Conservation (phyloP, 2,329 filamentous ascomycete species). For the Aspergillus luchuensis region DNA sequence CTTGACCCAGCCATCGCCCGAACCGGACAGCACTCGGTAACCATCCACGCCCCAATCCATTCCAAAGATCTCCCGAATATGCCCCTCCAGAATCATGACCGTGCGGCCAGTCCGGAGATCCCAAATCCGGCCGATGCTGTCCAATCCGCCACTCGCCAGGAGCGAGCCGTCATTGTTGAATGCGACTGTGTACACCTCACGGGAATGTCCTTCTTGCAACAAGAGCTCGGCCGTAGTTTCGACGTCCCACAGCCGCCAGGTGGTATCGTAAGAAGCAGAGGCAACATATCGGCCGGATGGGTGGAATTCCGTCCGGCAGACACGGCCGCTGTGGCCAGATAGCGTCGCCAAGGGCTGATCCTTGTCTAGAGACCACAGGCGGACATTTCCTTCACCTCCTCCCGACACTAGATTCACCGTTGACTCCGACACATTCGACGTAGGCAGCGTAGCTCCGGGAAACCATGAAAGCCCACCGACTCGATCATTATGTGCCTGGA, state of each 20-base stretch:
- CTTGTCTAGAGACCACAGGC: conserved; percentile 86
- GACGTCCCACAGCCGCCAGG: conserved; percentile 95
- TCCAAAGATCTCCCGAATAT: conserved; percentile 90
- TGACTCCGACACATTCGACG: conserved; percentile 69
- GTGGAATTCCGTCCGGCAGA: conserved; percentile 92
- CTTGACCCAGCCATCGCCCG: conserved; percentile 92
- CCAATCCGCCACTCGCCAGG: conserved; percentile 85
- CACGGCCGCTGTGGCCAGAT: conserved; percentile 79
- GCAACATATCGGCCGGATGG: conserved; percentile 87
- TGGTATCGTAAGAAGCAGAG: conserved; percentile 92
- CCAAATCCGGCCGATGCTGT: conserved; percentile 95
- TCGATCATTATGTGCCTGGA: conserved; percentile 84
- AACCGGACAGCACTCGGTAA: conserved; percentile 88
- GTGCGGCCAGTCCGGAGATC: conserved; percentile 89
- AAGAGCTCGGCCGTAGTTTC: conserved; percentile 80
- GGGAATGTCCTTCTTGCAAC: conserved; percentile 90
- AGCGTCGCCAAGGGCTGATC: conserved; percentile 83
- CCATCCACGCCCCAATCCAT: conserved; percentile 92
- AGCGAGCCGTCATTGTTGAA: conserved; percentile 93
- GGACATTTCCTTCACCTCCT: conserved; percentile 81
- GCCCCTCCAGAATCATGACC: conserved; percentile 91
- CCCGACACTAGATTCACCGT: conserved; percentile 86
- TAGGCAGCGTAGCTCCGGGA: conserved; percentile 75
- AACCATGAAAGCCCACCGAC: conserved; percentile 90
- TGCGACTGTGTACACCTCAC: conserved; percentile 85